A percentile compares a stretch with the other conserved stretches of the same genome.
Evolutionary conservation across 179 eudicot genomes (phyloP).

Genomic region (Nepenthes alata): DNA sequence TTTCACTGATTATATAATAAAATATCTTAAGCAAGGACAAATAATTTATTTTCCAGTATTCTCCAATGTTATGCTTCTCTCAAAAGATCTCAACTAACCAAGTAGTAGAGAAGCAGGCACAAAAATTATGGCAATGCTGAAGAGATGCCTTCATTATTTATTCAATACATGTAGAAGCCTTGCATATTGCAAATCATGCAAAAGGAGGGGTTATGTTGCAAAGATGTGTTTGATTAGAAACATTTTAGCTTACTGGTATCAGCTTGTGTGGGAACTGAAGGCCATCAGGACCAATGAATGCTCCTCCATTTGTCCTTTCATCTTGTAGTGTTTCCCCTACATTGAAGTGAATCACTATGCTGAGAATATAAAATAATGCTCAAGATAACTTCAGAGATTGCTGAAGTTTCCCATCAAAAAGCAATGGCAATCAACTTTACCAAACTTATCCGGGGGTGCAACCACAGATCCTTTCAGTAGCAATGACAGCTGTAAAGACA

Average conservation of each 20-base stretch:
- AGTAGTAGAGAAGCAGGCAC: no score
- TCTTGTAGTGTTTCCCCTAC: slow-evolving; percentile 92
- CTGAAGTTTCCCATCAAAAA: slow-evolving; percentile 1
- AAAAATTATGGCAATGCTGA: no score
- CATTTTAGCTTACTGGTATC: slow-evolving; percentile 62
- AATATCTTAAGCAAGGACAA: no score
- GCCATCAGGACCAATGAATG: slow-evolving; percentile 74
- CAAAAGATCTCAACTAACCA: no score
- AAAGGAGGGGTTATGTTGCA: no score
- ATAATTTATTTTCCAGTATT: no score
- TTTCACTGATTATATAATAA: no score
- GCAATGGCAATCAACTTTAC: slow-evolving; percentile 24
- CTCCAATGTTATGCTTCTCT: no score
- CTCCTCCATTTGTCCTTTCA: slow-evolving; percentile 92
- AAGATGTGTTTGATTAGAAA: not conserved
- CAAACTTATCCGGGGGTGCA: slow-evolving; percentile 97
- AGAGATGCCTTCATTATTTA: no score
- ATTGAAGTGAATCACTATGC: slow-evolving; percentile 2
- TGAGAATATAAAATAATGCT: slow-evolving; percentile 6
- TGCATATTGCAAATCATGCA: no score
- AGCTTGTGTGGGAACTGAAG: slow-evolving; percentile 81
- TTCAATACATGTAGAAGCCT: no score
- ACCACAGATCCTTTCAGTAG: slow-evolving; percentile 88
- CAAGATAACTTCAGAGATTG: slow-evolving; percentile 5
- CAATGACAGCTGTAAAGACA: slow-evolving; percentile 55